A percentile compares a stretch with the other conserved stretches of the same genome.
These are phyloP conservation scores for Agastache rugosa DNA, from an alignment of 257 asterid genomes.

Conservation along the genomic window DNA sequence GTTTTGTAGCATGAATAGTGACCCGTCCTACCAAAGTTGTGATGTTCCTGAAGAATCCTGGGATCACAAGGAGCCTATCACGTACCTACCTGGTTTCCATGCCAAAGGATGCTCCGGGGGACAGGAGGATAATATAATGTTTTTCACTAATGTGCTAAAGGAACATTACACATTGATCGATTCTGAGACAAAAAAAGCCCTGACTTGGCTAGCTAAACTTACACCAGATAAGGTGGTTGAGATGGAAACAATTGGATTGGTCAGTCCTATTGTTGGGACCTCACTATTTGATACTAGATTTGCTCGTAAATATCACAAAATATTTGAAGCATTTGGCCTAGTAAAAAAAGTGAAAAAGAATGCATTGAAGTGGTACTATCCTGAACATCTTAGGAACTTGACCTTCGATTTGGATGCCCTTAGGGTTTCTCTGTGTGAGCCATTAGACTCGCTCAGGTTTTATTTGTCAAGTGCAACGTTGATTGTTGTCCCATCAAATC, in stretches of 20 bases:
- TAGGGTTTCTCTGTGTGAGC: constrained; percentile 85
- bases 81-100: constrained; percentile 78
- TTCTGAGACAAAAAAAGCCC: constrained; percentile 74
- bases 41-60: constrained; percentile 83
- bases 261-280: constrained; percentile 71
- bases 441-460: constrained; percentile 73
- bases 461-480: constrained; percentile 89
- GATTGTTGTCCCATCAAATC: constrained; percentile 88
- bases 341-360: constrained; percentile 64
- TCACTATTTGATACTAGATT: constrained; percentile 58
- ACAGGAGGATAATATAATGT: constrained; percentile 71
- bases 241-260: constrained; percentile 91
- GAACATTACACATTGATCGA: constrained; percentile 62
- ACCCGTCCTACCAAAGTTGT: constrained; percentile 76
- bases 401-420: constrained; percentile 89
- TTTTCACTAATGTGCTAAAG: constrained; percentile 79
- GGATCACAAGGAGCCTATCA: constrained; percentile 67
- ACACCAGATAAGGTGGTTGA: constrained; percentile 69
- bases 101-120: constrained; percentile 72
- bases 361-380: constrained; percentile 82
- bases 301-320: constrained; percentile 66
- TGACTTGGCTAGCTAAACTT: constrained; percentile 92
- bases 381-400: constrained; percentile 68
- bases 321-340: constrained; percentile 93
- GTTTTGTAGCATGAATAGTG: constrained; percentile 95